Base-by-base conservation (phyloP, 2,329 filamentous ascomycete genomes). In the Fulvia fulva region DNA sequence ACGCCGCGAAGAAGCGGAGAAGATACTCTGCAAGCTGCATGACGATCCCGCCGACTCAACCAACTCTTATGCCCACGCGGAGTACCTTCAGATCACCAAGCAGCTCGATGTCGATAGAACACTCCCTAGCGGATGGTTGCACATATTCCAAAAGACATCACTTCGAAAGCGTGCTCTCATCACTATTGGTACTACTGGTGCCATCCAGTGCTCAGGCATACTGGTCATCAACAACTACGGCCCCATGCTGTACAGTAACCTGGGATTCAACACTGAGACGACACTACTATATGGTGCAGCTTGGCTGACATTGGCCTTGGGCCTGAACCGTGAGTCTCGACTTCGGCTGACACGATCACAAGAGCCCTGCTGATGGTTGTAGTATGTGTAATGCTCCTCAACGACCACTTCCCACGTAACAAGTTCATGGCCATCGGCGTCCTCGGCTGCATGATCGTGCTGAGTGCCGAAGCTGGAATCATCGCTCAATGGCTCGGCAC, bases 151-250 rank as follows among this genome's bases (percentile, higher is more conserved):
- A 37, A 68, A 68, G 34, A 62, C 68, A 7, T 69, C 67, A 1
- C 68, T 69, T 41, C 56, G 68, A 8, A 71, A 68, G 45, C 64
- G 70, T 14, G 60, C 62, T 21, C 57, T 68, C 16, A 54, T 68
- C 12, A 64, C 65, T 0, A 61, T 71, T 11, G 69, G 68, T 7
- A 68, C 66, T 11, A 67, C 67, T 3, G 68, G 65, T 16, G 65
- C 68, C 50, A 68, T 70, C 25, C 69, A 72, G 53, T 71, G 64
- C 55, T 67, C 68, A 1, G 68, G 68, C 14, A 65, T 71, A 1
- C 59, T 71, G 6, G 68, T 70, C 30, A 69, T 70, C 56, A 70
- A 70, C 32, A 59, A 65, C 54, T 71, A 71, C 51, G 67, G 68
- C 3, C 68, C 67, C 9, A 65, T 63, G 1, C 55, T 72, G 1